Evolutionary conservation across 495 filamentous ascomycete genomes (phyloP).

Genomic region (Penicillium ucsense): DNA sequence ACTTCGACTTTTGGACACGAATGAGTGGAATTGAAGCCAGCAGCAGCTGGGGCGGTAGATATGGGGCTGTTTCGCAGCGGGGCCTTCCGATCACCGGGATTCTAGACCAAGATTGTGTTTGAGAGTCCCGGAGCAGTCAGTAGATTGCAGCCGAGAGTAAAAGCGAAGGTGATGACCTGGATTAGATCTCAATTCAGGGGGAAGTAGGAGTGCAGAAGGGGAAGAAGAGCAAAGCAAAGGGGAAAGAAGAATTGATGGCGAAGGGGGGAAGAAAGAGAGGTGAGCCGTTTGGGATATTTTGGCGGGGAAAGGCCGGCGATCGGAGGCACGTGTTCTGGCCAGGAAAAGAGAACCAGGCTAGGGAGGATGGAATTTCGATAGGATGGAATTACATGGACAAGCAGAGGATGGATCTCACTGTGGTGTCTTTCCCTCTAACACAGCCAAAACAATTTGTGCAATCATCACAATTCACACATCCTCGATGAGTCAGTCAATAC

Average conservation of each 20-base stretch:
- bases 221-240: not conserved
- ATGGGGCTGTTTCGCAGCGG: slow-evolving; percentile 6
- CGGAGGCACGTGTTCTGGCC: slow-evolving; percentile 22
- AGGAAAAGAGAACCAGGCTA: not conserved
- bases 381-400: no score
- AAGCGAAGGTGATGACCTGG: not conserved
- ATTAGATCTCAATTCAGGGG: not conserved
- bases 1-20: slow-evolving; percentile 1
- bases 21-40: slow-evolving; percentile 4
- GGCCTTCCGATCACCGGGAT: slow-evolving; percentile 11
- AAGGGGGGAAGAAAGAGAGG: slow-evolving; percentile 6
- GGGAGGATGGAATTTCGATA: no score
- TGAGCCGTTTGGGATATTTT: slow-evolving; percentile 9
- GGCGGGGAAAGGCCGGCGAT: slow-evolving; percentile 17
- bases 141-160: no score
- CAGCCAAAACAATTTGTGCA: no score
- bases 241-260: slow-evolving; percentile 1
- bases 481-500: no score
- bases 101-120: slow-evolving; percentile 5
- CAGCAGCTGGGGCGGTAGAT: slow-evolving; percentile 1
- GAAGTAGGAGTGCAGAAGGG: no score
- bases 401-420: no score
- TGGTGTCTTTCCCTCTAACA: no score
- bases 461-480: no score
- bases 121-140: no score